A percentile compares a stretch with the other conserved stretches of the same genome.
Evolutionary conservation across 345 rosid genomes (phyloP).

Genomic region (Gossypium ekmanianum): DNA sequence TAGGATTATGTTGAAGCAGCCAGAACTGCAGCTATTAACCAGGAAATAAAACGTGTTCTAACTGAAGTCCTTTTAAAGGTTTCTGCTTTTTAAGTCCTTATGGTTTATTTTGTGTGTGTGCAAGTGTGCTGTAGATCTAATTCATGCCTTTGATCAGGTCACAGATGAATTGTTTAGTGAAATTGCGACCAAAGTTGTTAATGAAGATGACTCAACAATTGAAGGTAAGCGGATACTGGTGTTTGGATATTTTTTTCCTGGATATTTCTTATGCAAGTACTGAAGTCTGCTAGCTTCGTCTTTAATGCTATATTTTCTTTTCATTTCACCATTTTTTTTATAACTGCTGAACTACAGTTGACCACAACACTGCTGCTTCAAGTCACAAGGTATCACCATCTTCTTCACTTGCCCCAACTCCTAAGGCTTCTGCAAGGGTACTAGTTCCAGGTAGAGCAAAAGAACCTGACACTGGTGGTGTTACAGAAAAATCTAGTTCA

Average conservation of each 20-base stretch:
- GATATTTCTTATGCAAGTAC: slow-evolving; percentile 10
- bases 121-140: slow-evolving; percentile 18
- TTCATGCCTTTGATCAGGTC: slow-evolving; percentile 51
- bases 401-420: slow-evolving; percentile 30
- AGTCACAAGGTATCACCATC: slow-evolving; percentile 39
- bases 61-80: slow-evolving; percentile 98
- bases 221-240: slow-evolving; percentile 48
- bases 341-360: slow-evolving; percentile 46
- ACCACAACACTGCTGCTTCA: slow-evolving; percentile 29
- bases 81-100: slow-evolving; percentile 21
- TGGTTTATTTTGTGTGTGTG: slow-evolving; percentile 15
- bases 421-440: slow-evolving; percentile 53
- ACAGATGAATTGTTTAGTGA: slow-evolving; percentile 93
- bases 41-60: slow-evolving; percentile 84
- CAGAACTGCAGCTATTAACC: slow-evolving; percentile 69
- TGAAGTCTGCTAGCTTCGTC: slow-evolving; percentile 6
- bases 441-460: slow-evolving; percentile 40
- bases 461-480: slow-evolving; percentile 33
- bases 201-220: slow-evolving; percentile 55
- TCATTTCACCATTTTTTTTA: slow-evolving; percentile 2
- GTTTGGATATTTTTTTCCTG: not conserved
- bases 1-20: slow-evolving; percentile 73
- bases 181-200: slow-evolving; percentile 85
- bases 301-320: not conserved
- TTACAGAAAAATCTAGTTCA: slow-evolving; percentile 50